A percentile compares a stretch with the other conserved stretches of the same genome.
Evolutionary conservation across 768 basidiomycete genomes (phyloP).

Genomic region (Suillus occidentalis): DNA sequence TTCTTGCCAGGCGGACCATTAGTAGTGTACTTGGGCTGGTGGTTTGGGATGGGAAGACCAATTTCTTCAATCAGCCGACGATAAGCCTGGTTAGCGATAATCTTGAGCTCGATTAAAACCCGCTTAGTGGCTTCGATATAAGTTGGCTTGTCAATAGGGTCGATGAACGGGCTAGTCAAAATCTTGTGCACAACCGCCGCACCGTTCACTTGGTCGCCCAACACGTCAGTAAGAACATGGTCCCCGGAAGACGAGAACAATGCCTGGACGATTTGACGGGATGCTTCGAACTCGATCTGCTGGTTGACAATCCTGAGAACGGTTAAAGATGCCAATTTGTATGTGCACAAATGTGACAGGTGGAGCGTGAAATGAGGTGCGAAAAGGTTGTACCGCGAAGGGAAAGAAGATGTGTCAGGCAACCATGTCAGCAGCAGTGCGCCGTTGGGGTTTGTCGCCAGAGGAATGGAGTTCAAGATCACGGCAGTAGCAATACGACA

Average conservation of each 20-base stretch:
- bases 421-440: constrained; percentile 96
- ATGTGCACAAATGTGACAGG: constrained; percentile 94
- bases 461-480: constrained; percentile 94
- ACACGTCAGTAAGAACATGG: constrained; percentile 88
- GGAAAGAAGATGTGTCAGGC: constrained; percentile 91
- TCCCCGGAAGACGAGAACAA: constrained; percentile 89
- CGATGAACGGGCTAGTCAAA: constrained; percentile 82
- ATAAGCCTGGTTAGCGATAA: constrained; percentile 93
- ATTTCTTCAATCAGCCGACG: constrained; percentile 93
- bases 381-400: constrained; percentile 88
- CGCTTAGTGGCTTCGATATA: constrained; percentile 88
- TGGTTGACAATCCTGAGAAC: constrained; percentile 97
- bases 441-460: constrained; percentile 97
- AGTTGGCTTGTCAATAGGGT: constrained; percentile 60
- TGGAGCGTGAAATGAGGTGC: constrained; percentile 97
- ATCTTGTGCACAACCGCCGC: constrained; percentile 93
- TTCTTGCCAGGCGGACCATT: constrained; percentile 65
- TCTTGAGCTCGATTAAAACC: constrained; percentile 88
- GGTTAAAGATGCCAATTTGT: constrained; percentile 94
- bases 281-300: constrained; percentile 88
- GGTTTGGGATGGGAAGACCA: constrained; percentile 85
- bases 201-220: constrained; percentile 96
- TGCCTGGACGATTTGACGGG: constrained; percentile 83
- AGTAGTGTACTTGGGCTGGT: constrained; percentile 73
- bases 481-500: constrained; percentile 93